A percentile compares a stretch with the other conserved stretches of the same genome.
Evolutionary conservation across 1,139 yeast species (phyloP).

Genomic region (Candida sp.): DNA sequence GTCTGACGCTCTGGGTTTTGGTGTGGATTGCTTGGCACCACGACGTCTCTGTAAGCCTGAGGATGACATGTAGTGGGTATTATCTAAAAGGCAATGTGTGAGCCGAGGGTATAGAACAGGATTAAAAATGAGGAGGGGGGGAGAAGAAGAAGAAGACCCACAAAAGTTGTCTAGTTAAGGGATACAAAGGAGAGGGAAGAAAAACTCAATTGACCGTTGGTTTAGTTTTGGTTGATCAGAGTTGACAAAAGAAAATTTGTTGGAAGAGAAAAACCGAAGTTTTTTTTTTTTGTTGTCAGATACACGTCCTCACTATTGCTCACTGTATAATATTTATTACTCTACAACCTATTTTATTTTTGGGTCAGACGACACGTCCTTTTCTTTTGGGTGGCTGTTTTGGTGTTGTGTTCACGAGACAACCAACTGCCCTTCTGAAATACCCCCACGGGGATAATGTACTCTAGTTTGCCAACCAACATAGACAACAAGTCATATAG

Average conservation of each 20-base stretch:
- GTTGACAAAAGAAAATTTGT: neutral
- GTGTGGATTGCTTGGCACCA: constrained; percentile 32
- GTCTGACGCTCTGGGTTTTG: constrained; percentile 12
- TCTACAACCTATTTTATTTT: neutral
- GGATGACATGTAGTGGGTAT: constrained; percentile 26
- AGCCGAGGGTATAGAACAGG: too few species aligned
- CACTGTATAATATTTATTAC: neutral
- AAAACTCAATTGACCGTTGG: neutral
- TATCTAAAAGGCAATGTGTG: neutral
- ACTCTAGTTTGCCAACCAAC: too few species aligned
- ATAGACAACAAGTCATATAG: too few species aligned
- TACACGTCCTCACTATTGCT: neutral
- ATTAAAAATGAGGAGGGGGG: neutral
- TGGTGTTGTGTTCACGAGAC: neutral
- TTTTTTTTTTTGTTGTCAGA: neutral
- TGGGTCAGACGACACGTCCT: neutral
- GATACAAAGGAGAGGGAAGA: neutral
- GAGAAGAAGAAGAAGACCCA: neutral
- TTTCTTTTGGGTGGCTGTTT: neutral
- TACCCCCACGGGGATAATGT: neutral
- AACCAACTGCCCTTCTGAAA: too few species aligned
- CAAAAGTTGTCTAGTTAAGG: too few species aligned
- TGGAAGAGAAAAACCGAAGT: neutral
- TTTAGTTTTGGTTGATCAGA: neutral
- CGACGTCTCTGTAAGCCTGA: constrained; percentile 54